These are phyloP conservation scores for Zygotorulaspora chibaensis DNA, from an alignment of 805 yeast species.

Conservation along the genomic window DNA sequence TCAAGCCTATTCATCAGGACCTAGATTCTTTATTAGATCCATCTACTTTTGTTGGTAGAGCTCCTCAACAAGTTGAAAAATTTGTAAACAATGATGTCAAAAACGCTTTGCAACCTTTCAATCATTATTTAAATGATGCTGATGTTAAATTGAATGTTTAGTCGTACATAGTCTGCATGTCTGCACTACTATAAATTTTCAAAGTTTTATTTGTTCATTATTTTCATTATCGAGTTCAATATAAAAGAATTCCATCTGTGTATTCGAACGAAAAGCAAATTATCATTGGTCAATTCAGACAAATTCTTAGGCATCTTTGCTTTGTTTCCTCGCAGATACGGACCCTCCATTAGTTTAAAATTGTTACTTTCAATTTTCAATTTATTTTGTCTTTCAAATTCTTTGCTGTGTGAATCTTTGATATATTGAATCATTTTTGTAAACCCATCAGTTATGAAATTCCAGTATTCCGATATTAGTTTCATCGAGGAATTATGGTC, in stretches of 20 bases:
- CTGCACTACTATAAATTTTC: background rate
- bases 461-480: conserved; percentile 50
- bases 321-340: conserved; percentile 53
- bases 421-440: conserved; percentile 41
- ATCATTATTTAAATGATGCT: conserved; percentile 54
- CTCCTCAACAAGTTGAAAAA: conserved; percentile 95
- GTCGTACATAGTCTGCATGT: conserved; percentile 7
- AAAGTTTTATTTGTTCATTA: background rate
- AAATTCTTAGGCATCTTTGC: conserved; percentile 53
- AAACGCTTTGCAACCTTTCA: conserved; percentile 69
- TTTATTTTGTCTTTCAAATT: conserved; percentile 27
- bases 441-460: conserved; percentile 42
- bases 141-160: conserved; percentile 78
- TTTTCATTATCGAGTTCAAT: conserved; percentile 29
- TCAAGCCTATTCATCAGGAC: conserved; percentile 83
- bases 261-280: conserved; percentile 47
- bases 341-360: conserved; percentile 27
- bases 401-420: conserved; percentile 28
- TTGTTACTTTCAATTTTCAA: conserved; percentile 41
- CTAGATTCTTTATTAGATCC: conserved; percentile 83
- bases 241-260: conserved; percentile 63
- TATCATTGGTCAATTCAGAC: conserved; percentile 50
- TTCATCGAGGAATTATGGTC: conserved; percentile 30
- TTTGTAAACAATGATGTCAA: conserved; percentile 82
- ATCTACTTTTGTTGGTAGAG: conserved; percentile 93